These are phyloP conservation scores for Nasturtium officinale DNA, from an alignment of 345 rosid species.

Conservation along the genomic window DNA sequence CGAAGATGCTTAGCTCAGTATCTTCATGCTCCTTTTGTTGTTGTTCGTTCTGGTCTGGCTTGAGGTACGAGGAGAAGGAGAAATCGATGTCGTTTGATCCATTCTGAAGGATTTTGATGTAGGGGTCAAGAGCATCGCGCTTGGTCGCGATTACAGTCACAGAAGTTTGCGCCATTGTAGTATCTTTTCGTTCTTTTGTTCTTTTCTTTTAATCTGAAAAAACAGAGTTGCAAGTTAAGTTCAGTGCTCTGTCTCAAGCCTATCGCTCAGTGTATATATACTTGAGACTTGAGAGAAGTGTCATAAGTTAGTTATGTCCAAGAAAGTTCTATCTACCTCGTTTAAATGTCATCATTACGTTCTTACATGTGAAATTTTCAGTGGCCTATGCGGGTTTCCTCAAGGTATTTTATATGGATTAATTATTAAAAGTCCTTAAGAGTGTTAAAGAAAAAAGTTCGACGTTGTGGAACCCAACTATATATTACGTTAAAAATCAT, in stretches of 20 bases:
- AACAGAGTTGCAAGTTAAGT: constrained; percentile 23
- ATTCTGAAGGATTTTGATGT: constrained; percentile 40
- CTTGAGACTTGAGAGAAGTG: constrained; percentile 27
- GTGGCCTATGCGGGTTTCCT: neutral
- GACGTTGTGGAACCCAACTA: neutral
- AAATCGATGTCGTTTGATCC: constrained; percentile 37
- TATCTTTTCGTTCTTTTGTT: neutral
- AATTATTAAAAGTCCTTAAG: neutral
- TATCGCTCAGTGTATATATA: neutral
- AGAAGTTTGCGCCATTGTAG: constrained; percentile 37
- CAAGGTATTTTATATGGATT: neutral
- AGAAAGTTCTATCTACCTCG: constrained; percentile 35
- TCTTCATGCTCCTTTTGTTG: constrained; percentile 48
- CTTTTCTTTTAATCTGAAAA: neutral
- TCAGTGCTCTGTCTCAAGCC: constrained; percentile 19
- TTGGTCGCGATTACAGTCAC: constrained; percentile 36
- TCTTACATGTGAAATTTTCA: neutral
- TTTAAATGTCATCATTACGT: constrained; percentile 36
- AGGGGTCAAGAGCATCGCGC: constrained; percentile 35
- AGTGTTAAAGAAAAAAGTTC: neutral
- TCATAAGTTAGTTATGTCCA: constrained; percentile 37
- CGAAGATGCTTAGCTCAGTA: constrained; percentile 69
- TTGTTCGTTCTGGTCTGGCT: constrained; percentile 26
- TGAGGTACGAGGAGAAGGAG: constrained; percentile 48
- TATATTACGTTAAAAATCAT: neutral